Evolutionary conservation across 208 protist species (phyloP), one percentile per base, ranked within the genome.

Genomic region (Naegleria lovaniensis): DNA sequence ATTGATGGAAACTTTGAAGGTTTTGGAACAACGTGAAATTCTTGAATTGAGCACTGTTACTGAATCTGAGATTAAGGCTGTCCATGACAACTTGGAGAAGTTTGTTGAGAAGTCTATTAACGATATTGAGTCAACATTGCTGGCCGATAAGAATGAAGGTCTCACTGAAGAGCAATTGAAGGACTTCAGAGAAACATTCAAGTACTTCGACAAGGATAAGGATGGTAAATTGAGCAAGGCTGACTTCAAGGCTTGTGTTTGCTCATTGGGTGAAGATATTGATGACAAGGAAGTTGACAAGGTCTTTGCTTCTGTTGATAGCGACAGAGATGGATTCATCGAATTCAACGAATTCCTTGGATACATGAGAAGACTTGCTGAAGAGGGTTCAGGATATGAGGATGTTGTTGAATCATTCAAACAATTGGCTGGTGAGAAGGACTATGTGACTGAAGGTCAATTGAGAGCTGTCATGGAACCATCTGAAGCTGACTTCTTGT

Each of bases 241-340:
- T 25, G 55, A 79, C 16, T 90, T 90, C 55, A 90, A 90, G 55
- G 87, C 87, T 51, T 19, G 15, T n/a, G 29, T 36, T 36, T 9
- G 15, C 19, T 90, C 87, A 51, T 51, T 90, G 29, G 87, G 87
- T 38, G 87, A 90, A 83, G 87, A 90, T 79, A 51, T 90, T 43
- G n/a, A 36, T 25, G 87, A 90, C 36, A 48, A 67, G 2, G 55
- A 79, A 51, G 19, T 90, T 7, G 87, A 90, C 2, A 90, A 51
- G 15, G 55, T 48, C 25, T 79, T 90, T 36, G 6, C 29, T 33
- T 5, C 3, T 2, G 13, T 51, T 79, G 87, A 90, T 79, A 79
- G 4, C 41, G 25, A 79, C 36, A 41, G 22, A 11, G 48, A 67
- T 51, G 87, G 87, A 36, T 51, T 51, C 15, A 51, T 90, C 36